These are phyloP conservation scores for Aristolochia californica DNA, from an alignment of 164 flowering plant genomes.

Conservation along the genomic window DNA sequence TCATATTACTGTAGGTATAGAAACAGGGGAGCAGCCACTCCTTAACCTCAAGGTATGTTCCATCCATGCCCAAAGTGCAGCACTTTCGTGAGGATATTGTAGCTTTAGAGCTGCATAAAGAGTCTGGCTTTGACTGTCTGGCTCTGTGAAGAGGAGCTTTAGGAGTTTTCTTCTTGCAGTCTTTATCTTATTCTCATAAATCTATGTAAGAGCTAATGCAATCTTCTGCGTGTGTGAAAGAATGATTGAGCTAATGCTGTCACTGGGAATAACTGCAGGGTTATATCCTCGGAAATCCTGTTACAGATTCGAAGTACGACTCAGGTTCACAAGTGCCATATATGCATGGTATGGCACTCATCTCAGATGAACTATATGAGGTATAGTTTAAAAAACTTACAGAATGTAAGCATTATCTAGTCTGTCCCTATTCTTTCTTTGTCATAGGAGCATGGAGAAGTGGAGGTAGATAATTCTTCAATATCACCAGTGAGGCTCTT, in stretches of 20 bases:
- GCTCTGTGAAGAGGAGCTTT: no score
- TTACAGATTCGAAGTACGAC: conserved; percentile 13
- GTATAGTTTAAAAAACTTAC: conserved; percentile 9
- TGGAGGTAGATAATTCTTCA: no score
- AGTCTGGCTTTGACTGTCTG: no score
- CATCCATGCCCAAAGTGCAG: no score
- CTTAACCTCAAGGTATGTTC: conserved; percentile 25
- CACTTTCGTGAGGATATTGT: no score
- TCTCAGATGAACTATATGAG: conserved; percentile 43
- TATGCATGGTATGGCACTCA: conserved; percentile 32
- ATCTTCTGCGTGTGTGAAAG: neutral
- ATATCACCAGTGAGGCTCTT: no score
- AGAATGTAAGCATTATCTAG: neutral
- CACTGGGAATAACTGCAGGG: conserved; percentile 31
- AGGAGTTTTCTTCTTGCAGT: no score
- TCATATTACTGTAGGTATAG: conserved; percentile 13
- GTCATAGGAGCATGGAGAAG: no score
- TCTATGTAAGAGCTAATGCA: no score
- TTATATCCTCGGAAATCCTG: conserved; percentile 37
- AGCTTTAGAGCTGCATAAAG: no score
- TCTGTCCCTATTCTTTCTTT: neutral
- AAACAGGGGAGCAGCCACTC: conserved; percentile 15
- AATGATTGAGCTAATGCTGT: neutral
- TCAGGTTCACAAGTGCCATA: conserved; percentile 17
- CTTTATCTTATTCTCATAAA: neutral